Evolutionary conservation across 345 rosid genomes (phyloP), one percentile per base, ranked within the genome.

Genomic region (Anastatica hierochuntica): DNA sequence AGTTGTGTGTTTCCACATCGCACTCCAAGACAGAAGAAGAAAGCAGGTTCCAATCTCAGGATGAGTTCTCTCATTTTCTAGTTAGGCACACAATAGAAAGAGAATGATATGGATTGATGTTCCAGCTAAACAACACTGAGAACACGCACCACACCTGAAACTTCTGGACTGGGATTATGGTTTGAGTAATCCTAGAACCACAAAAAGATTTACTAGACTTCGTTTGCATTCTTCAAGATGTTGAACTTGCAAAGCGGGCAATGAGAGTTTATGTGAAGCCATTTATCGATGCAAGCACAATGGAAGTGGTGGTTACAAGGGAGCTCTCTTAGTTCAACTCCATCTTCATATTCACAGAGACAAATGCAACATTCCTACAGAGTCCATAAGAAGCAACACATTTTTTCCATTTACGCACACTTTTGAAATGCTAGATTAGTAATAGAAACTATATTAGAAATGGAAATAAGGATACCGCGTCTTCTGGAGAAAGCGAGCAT

Each of bases 171-270:
- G n/a, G n/a, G n/a, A n/a, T n/a, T n/a, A n/a, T n/a, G n/a, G n/a
- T n/a, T n/a, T n/a, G n/a, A n/a, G n/a, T n/a, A n/a, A n/a, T n/a
- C n/a, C n/a, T n/a, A n/a, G n/a, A n/a, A n/a, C n/a, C n/a, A n/a
- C n/a, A n/a, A 16, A 9, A 37, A 10, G 37, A 38, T 51, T 17
- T 88, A 38, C 70, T 88, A 84, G 48, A 79, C 89, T 51, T 87
- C 95, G 63, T 79, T 85, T 42, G 33, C 69, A 17, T 65, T 80
- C 94, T 83, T 90, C 74, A 84, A 69, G 67, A 90, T 81, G 72
- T 83, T 80, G 59, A 84, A 83, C 77, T 87, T 90, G 85, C 98
- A 90, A 53, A 90, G 95, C 8, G 98, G 98, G 24, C 98, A 90
- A 41, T 83, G 83, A 12, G 98, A 88, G 40, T 90, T 90, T 36